Evolutionary conservation across 2,329 filamentous ascomycete species (phyloP).

Genomic region (Elsinoe australis): DNA sequence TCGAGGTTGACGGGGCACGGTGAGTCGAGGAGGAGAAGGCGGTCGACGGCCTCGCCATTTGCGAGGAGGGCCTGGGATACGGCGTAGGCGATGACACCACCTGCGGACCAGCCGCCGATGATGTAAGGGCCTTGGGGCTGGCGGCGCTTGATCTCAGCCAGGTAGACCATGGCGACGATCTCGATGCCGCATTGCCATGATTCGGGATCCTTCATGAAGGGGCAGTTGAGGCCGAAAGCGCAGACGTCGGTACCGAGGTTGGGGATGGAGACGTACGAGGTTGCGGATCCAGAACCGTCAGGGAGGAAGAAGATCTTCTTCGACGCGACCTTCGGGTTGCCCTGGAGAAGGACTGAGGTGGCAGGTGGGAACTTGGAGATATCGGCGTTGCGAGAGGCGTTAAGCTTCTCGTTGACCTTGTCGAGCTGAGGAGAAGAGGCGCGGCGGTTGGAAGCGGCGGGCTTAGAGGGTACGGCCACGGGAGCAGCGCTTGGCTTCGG

Average conservation of each 20-base stretch:
- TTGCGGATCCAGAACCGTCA: slow-evolving; percentile 52
- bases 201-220: slow-evolving; percentile 62
- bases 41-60: slow-evolving; percentile 43
- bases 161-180: slow-evolving; percentile 57
- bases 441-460: slow-evolving; percentile 24
- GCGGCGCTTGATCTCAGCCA: slow-evolving; percentile 62
- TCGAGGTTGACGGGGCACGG: slow-evolving; percentile 47
- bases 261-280: slow-evolving; percentile 58
- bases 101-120: slow-evolving; percentile 50
- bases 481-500: slow-evolving; percentile 32
- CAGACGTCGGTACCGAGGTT: slow-evolving; percentile 46
- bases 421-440: slow-evolving; percentile 33
- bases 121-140: slow-evolving; percentile 57
- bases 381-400: slow-evolving; percentile 32
- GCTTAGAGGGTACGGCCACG: slow-evolving; percentile 26
- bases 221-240: slow-evolving; percentile 56
- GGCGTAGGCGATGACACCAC: slow-evolving; percentile 49
- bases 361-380: slow-evolving; percentile 41
- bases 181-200: slow-evolving; percentile 59
- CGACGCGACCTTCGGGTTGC: slow-evolving; percentile 48
- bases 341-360: slow-evolving; percentile 51
- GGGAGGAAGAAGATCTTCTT: slow-evolving; percentile 49
- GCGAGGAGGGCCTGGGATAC: slow-evolving; percentile 43
- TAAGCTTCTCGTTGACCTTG: slow-evolving; percentile 43
- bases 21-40: slow-evolving; percentile 47